phyloP scores from a whole-genome alignment of 2,329 filamentous ascomycete species.

The Exophiala xenobiotica region DNA sequence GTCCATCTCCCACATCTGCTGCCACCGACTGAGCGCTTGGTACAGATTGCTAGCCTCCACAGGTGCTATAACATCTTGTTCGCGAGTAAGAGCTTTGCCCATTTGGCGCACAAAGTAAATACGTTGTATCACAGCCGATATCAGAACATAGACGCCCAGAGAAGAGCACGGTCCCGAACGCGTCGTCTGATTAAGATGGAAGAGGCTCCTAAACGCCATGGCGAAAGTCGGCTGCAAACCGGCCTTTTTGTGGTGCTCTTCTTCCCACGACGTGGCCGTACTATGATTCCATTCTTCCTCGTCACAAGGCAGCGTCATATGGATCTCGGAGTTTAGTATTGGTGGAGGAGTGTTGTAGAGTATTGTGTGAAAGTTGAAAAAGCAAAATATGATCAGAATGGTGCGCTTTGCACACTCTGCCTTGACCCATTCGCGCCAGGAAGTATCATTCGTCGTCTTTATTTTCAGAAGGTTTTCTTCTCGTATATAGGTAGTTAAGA shows the following conservation, averaged over 20 bases:
- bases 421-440: not conserved
- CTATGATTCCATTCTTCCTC: not conserved
- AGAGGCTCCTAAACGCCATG: not conserved
- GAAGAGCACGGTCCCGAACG: not conserved
- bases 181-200: not conserved
- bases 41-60: not conserved
- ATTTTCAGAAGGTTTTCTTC: not conserved
- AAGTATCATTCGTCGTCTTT: not conserved
- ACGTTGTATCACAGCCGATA: not conserved
- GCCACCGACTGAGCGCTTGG: conserved; percentile 3
- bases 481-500: not conserved
- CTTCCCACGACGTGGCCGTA: not conserved
- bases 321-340: not conserved
- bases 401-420: not conserved
- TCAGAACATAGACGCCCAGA: not conserved
- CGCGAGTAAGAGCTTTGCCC: not conserved
- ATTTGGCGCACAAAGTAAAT: not conserved
- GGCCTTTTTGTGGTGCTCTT: not conserved
- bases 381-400: not conserved
- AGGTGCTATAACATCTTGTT: not conserved
- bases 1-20: not conserved
- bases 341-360: not conserved
- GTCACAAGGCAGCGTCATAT: not conserved
- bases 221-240: not conserved
- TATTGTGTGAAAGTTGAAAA: not conserved